A percentile compares a stretch with the other conserved stretches of the same genome.
Evolutionary conservation across 306 rosid species (phyloP).

Genomic region (Vigna angularis): DNA sequence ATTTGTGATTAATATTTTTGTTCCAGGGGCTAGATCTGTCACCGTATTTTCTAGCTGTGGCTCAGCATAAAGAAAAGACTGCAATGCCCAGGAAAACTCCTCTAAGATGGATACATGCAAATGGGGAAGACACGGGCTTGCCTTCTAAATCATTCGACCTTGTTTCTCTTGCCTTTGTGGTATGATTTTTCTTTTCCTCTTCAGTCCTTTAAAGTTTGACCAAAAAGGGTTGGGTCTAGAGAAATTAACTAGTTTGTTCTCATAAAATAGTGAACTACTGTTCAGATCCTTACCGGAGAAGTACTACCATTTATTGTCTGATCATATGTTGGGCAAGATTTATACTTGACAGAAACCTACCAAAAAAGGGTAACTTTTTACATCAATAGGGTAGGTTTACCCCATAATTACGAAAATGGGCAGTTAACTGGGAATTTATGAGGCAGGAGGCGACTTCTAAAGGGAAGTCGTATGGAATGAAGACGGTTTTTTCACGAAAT

Average conservation of each 20-base stretch:
- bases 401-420: too few relatives aligned
- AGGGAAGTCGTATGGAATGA: too few relatives aligned
- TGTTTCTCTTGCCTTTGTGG: conserved; percentile 64
- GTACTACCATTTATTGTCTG: neutral
- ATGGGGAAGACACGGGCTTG: conserved; percentile 72
- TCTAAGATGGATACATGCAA: conserved; percentile 70
- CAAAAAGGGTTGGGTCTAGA: neutral
- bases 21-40: conserved; percentile 77
- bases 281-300: neutral
- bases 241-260: neutral
- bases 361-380: neutral
- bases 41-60: conserved; percentile 73
- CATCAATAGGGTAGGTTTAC: too few relatives aligned
- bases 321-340: neutral
- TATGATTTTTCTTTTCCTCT: conserved; percentile 37
- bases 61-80: conserved; percentile 64
- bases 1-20: conserved; percentile 39
- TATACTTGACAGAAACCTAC: neutral
- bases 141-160: conserved; percentile 64
- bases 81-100: conserved; percentile 50
- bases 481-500: too few relatives aligned
- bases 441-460: too few relatives aligned
- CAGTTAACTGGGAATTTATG: too few relatives aligned
- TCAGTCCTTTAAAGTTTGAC: conserved; percentile 6
- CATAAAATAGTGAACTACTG: neutral